Percentiles rank a stretch among this genome's conserved stretches.
phyloP scores from a whole-genome alignment of 805 yeast species.

The Huiozyma sinensis region DNA sequence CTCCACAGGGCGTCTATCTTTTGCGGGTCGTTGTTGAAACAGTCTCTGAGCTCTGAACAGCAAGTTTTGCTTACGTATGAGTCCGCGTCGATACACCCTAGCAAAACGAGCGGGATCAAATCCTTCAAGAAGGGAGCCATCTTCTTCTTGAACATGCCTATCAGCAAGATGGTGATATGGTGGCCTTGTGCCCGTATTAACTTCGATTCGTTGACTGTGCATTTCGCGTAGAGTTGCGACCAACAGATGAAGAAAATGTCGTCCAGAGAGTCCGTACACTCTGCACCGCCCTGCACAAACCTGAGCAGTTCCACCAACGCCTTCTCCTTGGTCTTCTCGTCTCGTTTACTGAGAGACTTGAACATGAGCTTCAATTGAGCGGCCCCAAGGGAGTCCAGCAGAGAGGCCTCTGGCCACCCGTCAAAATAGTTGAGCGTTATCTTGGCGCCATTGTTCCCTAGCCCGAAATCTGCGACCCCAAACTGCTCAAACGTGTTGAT shows the following conservation, averaged over 20 bases:
- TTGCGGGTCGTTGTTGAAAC: constrained; percentile 47
- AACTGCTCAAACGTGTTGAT: constrained; percentile 19
- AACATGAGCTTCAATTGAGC: constrained; percentile 46
- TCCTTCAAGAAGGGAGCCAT: constrained; percentile 59
- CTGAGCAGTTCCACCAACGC: constrained; percentile 48
- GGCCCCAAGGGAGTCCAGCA: constrained; percentile 34
- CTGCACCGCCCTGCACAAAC: constrained; percentile 18
- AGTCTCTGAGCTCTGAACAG: constrained; percentile 33
- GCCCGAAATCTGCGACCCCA: constrained; percentile 19
- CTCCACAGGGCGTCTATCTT: constrained; percentile 51
- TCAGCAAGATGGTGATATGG: constrained; percentile 48
- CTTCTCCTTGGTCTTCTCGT: constrained; percentile 75
- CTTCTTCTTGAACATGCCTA: constrained; percentile 40
- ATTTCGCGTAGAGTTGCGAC: constrained; percentile 75
- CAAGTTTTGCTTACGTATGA: constrained; percentile 45
- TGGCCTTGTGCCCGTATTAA: constrained; percentile 54
- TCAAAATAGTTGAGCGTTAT: constrained; percentile 66
- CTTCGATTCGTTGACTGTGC: constrained; percentile 62
- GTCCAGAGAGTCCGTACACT: constrained; percentile 27
- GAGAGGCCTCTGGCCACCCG: constrained; percentile 63
- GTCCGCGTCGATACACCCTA: constrained; percentile 66
- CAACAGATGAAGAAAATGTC: constrained; percentile 50
- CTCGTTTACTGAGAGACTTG: constrained; percentile 68
- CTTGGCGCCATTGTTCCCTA: constrained; percentile 36
- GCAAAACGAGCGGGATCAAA: constrained; percentile 61